Evolutionary conservation across 2,329 filamentous ascomycete genomes (phyloP), one percentile per base, ranked within the genome.

Genomic region (Didymella segeticola): DNA sequence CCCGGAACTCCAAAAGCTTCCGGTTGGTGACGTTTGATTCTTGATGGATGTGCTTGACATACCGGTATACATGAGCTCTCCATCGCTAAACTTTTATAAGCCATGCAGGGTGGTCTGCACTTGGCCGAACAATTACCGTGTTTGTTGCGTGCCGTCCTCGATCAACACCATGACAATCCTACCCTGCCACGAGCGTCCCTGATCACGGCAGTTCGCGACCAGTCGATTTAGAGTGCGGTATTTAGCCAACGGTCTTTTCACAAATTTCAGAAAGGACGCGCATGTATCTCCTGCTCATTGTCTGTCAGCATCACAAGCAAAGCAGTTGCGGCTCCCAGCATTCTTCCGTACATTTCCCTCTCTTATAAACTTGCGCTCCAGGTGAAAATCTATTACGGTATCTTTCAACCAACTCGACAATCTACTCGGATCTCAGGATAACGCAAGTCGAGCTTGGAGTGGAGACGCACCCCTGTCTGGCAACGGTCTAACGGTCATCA

Each of bases 91-190:
- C 33, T 19, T 29, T 5, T 38, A 43, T 6, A 3, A 17, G 23
- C 10, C 17, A 43, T 29, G 38, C 15, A 29, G 23, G n/a, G 27
- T 23, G 15, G 12, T 17, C 38, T 45, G 51, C 45, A 48, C 45
- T 9, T 49, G 45, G 51, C 45, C 51, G 51, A 49, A 17, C 41
- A 39, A 41, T 19, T 46, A 46, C 51, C 51, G 51, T 26, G 22
- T 45, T 47, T 36, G 22, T 20, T 30, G 27, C 41, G 29, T 22
- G 11, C 36, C 26, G 14, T 29, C 38, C 39, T 39, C 37, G 23
- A 42, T 53, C 36, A 53, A 29, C 17, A 48, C 25, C 27, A 43
- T 15, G 5, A 36, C 10, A 36, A 30, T 22, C 9, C 39, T 22
- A 47, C 49, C 19, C 30, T 47, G 26, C 51, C 19, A 17, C 22